Percentiles rank a stretch among this genome's conserved stretches.
These are phyloP conservation scores for Myxozyma lipomycoides DNA, from an alignment of 805 yeast species.

Conservation along the genomic window DNA sequence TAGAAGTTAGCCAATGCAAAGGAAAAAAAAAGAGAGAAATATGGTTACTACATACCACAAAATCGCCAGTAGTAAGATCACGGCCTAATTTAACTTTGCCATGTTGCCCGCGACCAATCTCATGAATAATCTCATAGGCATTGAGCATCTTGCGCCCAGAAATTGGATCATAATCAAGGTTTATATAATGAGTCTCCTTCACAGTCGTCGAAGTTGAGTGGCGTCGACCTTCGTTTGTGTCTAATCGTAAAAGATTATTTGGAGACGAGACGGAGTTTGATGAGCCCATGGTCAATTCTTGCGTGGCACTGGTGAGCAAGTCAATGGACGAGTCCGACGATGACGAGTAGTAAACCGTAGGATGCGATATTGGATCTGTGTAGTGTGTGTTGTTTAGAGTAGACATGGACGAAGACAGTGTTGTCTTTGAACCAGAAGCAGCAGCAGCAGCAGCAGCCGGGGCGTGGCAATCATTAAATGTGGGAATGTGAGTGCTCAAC, in stretches of 20 bases:
- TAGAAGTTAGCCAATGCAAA: not conserved
- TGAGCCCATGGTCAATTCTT: conserved; percentile 18
- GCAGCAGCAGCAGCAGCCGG: no score
- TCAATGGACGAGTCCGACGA: conserved; percentile 6
- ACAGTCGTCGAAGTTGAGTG: conserved; percentile 41
- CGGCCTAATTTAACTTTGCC: conserved; percentile 94
- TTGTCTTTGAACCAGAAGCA: no score
- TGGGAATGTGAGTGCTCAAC: no score
- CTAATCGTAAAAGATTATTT: not conserved
- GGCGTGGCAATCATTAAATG: no score
- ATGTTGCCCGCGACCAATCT: conserved; percentile 94
- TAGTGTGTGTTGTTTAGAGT: conserved; percentile 1
- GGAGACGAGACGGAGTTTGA: conserved; percentile 13
- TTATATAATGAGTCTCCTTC: conserved; percentile 77
- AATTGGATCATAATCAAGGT: conserved; percentile 83
- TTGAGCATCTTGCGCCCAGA: conserved; percentile 76
- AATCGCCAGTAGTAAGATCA: conserved; percentile 51
- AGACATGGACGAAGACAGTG: conserved; percentile 5
- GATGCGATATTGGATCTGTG: conserved; percentile 3
- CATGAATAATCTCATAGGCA: conserved; percentile 81
- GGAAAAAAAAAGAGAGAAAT: not conserved
- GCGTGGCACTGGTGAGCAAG: not conserved
- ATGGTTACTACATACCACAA: conserved; percentile 22
- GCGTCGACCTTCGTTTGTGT: not conserved
- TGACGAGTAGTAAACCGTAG: conserved; percentile 4